Evolutionary conservation across 2,329 filamentous ascomycete species (phyloP), one percentile per base, ranked within the genome.

Genomic region (Fusarium coffeatum): DNA sequence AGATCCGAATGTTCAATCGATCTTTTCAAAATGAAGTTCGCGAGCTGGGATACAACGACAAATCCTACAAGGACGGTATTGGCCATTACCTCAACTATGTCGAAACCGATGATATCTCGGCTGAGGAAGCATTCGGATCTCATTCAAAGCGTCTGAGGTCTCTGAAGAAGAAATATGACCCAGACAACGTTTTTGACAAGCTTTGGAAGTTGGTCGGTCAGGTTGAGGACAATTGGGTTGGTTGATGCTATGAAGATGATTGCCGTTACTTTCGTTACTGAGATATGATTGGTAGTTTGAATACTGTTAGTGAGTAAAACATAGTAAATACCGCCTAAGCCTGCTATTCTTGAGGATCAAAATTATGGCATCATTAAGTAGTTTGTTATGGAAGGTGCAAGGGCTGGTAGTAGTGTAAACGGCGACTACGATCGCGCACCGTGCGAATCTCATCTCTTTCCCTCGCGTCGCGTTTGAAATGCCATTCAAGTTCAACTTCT

Each of bases 161-260:
- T 12, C 18, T 72, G 49, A 72, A 72, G 60, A 58, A 73, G 54
- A 49, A 46, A 25, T 72, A 73, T 42, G 70, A 72, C 42, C 67
- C 70, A 8, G 15, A 47, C 18, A 72, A 72, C 49, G 64, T 69
- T 27, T 72, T 73, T 55, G 68, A 73, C n/a, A 72, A 72, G 55
- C 20, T 68, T 40, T 73, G 70, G 69, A 72, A 71, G 49, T 62
- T 72, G 20, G 40, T 72, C 30, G 59, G 69, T 3, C 41, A 71
- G 42, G 59, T 68, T 47, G 69, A 72, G 22, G 67, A 66, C 22
- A 63, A 71, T 25, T 70, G 68, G 68, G 23, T 70, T 40, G 68
- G 51, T 43, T 66, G 30, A 66, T 20, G 22, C 11, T 43, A n/a
- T 3, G 27, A 25, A 23, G 16, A 48, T 51, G 11, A 45, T 13